These are phyloP conservation scores for Mycena leptocephala DNA, from an alignment of 768 basidiomycete species.

Conservation along the genomic window DNA sequence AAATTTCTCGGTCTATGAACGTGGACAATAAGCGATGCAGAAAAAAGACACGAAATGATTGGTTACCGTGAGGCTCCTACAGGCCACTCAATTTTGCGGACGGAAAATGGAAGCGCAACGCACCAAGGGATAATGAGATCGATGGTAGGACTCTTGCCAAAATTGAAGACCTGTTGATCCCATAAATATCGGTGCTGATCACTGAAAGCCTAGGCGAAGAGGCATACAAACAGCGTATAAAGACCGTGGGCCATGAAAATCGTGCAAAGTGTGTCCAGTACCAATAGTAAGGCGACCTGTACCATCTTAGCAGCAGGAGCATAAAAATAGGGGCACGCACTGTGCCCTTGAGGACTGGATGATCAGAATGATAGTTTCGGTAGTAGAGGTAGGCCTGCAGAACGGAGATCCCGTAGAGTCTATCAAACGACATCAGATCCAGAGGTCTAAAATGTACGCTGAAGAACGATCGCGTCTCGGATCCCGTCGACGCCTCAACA, in stretches of 20 bases:
- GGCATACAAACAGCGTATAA: constrained; percentile 26
- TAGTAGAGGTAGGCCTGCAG: constrained; percentile 28
- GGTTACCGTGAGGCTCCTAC: constrained; percentile 29
- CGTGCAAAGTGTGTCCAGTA: constrained; percentile 28
- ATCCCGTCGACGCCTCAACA: neutral
- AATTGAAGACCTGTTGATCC: constrained; percentile 23
- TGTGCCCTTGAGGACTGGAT: constrained; percentile 5
- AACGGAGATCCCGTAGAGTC: constrained; percentile 25
- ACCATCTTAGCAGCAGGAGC: neutral
- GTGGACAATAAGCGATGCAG: neutral
- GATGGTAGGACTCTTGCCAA: constrained; percentile 10
- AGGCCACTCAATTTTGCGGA: neutral
- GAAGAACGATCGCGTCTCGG: neutral
- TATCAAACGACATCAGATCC: neutral
- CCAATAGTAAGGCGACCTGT: constrained; percentile 25
- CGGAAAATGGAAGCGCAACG: neutral
- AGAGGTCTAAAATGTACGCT: neutral
- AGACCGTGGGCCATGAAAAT: constrained; percentile 27
- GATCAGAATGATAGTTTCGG: constrained; percentile 24
- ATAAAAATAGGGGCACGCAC: neutral
- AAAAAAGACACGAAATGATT: too few relatives aligned
- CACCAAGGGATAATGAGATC: constrained; percentile 34
- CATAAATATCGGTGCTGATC: neutral
- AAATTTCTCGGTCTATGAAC: constrained; percentile 26
- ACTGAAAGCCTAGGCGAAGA: neutral